A percentile compares a stretch with the other conserved stretches of the same genome.
Evolutionary conservation across 768 basidiomycete species (phyloP).

Genomic region (Boletus fagicola): DNA sequence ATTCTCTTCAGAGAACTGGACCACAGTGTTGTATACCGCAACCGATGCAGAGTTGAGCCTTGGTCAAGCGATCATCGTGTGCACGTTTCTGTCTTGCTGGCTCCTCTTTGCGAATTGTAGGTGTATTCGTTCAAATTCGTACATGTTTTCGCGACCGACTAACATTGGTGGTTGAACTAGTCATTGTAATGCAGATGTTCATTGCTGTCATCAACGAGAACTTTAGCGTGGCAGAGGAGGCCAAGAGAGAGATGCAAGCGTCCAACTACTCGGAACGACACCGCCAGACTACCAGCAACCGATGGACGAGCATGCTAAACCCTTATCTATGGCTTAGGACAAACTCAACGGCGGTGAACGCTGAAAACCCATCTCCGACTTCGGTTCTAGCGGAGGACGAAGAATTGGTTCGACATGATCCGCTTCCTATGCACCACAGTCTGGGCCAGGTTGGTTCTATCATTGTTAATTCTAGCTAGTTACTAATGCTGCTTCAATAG

Average conservation of each 20-base stretch:
- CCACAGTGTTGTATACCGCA: constrained; percentile 64
- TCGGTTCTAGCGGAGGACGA: constrained; percentile 80
- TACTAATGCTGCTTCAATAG: constrained; percentile 23
- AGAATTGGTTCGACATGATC: constrained; percentile 62
- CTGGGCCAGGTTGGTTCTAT: constrained; percentile 29
- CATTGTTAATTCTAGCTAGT: background rate
- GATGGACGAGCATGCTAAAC: constrained; percentile 78
- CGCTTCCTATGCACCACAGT: constrained; percentile 36
- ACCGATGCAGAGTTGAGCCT: constrained; percentile 58
- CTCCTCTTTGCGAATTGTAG: constrained; percentile 88
- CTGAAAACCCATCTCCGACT: constrained; percentile 68
- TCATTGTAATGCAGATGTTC: constrained; percentile 93
- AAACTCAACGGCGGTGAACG: constrained; percentile 68
- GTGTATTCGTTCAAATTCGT: constrained; percentile 26
- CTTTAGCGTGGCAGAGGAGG: constrained; percentile 88
- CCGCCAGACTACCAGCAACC: constrained; percentile 43
- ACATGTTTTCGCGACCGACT: background rate
- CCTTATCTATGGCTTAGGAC: constrained; percentile 84
- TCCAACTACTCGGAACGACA: constrained; percentile 63
- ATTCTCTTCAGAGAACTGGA: constrained; percentile 95
- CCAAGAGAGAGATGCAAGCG: constrained; percentile 80
- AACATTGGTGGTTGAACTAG: constrained; percentile 39
- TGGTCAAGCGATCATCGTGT: constrained; percentile 67
- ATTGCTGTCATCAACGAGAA: constrained; percentile 98
- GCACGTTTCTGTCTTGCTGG: constrained; percentile 79